Base-by-base conservation (phyloP, 495 filamentous ascomycete species). In the Penicillium coprophilum region DNA sequence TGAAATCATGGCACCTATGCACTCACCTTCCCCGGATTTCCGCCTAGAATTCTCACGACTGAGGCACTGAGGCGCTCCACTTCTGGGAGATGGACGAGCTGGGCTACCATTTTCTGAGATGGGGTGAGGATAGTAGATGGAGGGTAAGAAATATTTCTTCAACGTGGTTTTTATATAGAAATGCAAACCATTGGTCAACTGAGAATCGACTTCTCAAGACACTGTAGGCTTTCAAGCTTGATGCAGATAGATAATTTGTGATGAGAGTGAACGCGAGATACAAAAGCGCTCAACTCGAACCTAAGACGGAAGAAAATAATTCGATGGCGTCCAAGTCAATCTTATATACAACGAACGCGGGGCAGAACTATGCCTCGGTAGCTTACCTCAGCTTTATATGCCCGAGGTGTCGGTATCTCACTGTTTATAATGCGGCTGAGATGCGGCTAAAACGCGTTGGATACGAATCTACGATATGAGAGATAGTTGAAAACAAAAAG, bases 11-110 rank as follows among this genome's bases (percentile, higher is more conserved):
- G 23, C 5, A 46, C 57, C 5, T 43, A 48, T 44, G 24, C 27
- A 58, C 72, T 39, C 62, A 87, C 85, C 75, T 92, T 92, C 59
- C 86, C 82, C 9, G 91, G 89, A 68, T 96, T 95, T 13, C 87
- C 89, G 50, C 83, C 91, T 10, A 96, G 76, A 50, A 96, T 87
- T 53, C 90, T 80, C 58, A 91, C 85, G 17, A 87, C 84, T 13
- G 76, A 73, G 2, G 85, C 74, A 57, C 84, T 86, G 39, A 93
- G 78, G 45, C 83, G 77, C 64, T 87, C 80, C 39, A 89, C 75
- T 53, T 90, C 87, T 17, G 82, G 81, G 36, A 92, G 76, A 4
- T 78, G 62, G 44, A 76, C 66, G 13, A 82, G 66, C 48, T 75
- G 71, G 21, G 73, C 67, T 39, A 76, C 76, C 81, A 82, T 83